Evolutionary conservation across 176 grass and related monocot genomes (phyloP), one percentile per base, ranked within the genome.

Genomic region (Triticum timopheevii): DNA sequence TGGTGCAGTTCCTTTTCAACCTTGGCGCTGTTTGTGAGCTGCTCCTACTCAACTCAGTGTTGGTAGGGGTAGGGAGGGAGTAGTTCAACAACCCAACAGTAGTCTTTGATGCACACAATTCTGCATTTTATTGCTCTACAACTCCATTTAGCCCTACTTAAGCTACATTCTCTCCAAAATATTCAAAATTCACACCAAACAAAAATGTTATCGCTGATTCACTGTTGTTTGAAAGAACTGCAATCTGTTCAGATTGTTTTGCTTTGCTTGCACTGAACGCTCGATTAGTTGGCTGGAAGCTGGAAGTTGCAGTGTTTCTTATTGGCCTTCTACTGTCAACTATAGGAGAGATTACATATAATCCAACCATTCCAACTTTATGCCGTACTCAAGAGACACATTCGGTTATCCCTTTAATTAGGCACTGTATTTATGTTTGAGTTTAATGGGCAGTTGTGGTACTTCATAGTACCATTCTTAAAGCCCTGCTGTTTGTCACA

Each of bases 61-160:
- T 85, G 64, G 19, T 77, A 19, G 11, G 33, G 24, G 70, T 85
- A 58, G 71, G 65, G 71, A 73, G 23, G 25, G 63, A 27, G 77
- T 91, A 6, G 86, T 88, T 88, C 44, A 88, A 73, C 86, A 78
- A 79, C 82, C 78, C 63, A 72, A 19, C 30, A 50, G 44, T 54
- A 52, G 28, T 70, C 2, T 19, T 56, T 64, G 80, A 77, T 13
- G 30, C 30, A 76, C 9, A 34, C 7, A 74, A 12, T 12, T 24
- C 8, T 76, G 38, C 58, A 61, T 67, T 80, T 49, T 58, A 23
- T 50, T 82, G 39, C 38, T n/a, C 11, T 59, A 20, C 9, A 73
- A 4, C 38, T 66, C 49, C 38, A 81, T 76, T 79, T 75, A 33
- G 9, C 76, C 50, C 16, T 64, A 69, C 80, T 76, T 13, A 77